A percentile compares a stretch with the other conserved stretches of the same genome.
Conservation (phyloP, 1,284 basidiomycete species). For the Austroboletus niveus region DNA sequence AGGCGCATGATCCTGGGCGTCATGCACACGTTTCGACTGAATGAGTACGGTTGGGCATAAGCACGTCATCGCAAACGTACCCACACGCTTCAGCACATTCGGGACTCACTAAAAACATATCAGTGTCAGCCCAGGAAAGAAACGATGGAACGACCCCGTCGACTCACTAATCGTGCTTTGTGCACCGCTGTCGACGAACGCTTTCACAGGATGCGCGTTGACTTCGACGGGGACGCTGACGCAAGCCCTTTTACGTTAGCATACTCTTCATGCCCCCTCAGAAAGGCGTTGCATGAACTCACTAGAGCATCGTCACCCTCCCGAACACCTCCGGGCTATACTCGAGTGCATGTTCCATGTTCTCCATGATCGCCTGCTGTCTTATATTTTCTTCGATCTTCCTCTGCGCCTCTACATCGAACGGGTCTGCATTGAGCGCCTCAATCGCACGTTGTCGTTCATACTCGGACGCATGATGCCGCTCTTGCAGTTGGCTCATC, state of each 20-base stretch:
- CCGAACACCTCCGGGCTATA: constrained; percentile 94
- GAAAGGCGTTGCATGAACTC: constrained; percentile 31
- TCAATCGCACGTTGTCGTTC: constrained; percentile 65
- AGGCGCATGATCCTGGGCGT: constrained; percentile 82
- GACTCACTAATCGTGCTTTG: constrained; percentile 92
- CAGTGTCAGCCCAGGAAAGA: constrained; percentile 9
- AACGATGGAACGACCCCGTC: constrained; percentile 2
- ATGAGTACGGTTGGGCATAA: background rate
- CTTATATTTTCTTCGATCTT: constrained; percentile 94
- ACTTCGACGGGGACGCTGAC: constrained; percentile 82
- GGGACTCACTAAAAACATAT: constrained; percentile 72
- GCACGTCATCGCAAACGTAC: constrained; percentile 41
- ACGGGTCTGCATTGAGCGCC: constrained; percentile 81
- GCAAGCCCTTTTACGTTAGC: constrained; percentile 12
- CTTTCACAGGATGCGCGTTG: constrained; percentile 87
- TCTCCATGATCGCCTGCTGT: constrained; percentile 88
- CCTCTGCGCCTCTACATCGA: constrained; percentile 87
- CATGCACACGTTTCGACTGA: background rate
- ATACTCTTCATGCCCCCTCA: background rate
- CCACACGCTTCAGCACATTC: constrained; percentile 93
- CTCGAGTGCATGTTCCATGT: constrained; percentile 89
- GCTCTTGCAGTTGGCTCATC: constrained; percentile 60
- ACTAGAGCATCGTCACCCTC: constrained; percentile 96
- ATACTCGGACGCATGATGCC: constrained; percentile 52
- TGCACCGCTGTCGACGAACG: constrained; percentile 97